phyloP scores from a whole-genome alignment of 2,329 filamentous ascomycete genomes.

The Elsinoe arachidis region DNA sequence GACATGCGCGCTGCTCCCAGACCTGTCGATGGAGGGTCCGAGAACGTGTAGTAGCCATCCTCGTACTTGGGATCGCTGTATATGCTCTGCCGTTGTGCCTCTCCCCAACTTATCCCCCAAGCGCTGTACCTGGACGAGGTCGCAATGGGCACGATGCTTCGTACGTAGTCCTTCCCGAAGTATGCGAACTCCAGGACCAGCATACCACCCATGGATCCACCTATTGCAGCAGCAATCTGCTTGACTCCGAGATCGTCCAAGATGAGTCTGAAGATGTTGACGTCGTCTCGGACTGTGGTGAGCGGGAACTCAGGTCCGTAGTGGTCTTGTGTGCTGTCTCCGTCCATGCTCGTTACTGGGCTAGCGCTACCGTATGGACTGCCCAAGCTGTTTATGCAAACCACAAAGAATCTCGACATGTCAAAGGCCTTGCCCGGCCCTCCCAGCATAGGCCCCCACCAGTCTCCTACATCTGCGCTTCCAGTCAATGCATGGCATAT shows the following conservation, averaged over 20 bases:
- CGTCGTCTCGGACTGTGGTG: slow-evolving; percentile 91
- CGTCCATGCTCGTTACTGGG: slow-evolving; percentile 80
- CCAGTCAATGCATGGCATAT: slow-evolving; percentile 80
- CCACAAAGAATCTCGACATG: slow-evolving; percentile 71
- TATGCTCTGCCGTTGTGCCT: slow-evolving; percentile 84
- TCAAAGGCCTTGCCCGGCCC: slow-evolving; percentile 73
- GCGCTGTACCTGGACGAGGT: slow-evolving; percentile 78
- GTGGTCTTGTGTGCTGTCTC: slow-evolving; percentile 59
- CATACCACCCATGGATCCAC: slow-evolving; percentile 83
- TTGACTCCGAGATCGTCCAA: slow-evolving; percentile 72
- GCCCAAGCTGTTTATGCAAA: slow-evolving; percentile 78
- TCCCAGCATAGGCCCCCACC: slow-evolving; percentile 78
- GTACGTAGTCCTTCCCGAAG: slow-evolving; percentile 77
- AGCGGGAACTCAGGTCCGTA: slow-evolving; percentile 96
- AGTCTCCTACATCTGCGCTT: slow-evolving; percentile 75
- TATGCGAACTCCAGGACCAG: slow-evolving; percentile 89
- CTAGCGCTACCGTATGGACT: slow-evolving; percentile 84
- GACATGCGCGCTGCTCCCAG: slow-evolving; percentile 95
- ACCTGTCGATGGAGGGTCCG: slow-evolving; percentile 64
- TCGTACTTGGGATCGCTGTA: slow-evolving; percentile 98
- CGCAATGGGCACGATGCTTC: slow-evolving; percentile 71
- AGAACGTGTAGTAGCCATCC: slow-evolving; percentile 83
- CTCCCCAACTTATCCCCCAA: slow-evolving; percentile 87
- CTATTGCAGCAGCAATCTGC: slow-evolving; percentile 69
- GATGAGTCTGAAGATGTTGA: slow-evolving; percentile 73